These are phyloP conservation scores for Corrigiola litoralis DNA, from an alignment of 179 eudicot species.

Conservation along the genomic window DNA sequence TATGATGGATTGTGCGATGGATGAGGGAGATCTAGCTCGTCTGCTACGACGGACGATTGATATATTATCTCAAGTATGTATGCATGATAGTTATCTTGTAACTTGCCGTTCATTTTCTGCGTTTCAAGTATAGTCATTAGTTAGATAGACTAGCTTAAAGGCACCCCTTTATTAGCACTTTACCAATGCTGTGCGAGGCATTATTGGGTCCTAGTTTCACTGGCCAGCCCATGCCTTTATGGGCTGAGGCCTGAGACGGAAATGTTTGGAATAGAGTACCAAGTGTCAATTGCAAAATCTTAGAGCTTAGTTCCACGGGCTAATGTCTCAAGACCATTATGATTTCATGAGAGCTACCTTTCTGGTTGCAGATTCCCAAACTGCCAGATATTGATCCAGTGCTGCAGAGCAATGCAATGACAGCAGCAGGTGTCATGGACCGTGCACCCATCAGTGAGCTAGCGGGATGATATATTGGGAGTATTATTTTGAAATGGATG, in stretches of 20 bases:
- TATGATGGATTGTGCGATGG: slow-evolving; percentile 99
- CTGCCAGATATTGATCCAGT: slow-evolving; percentile 76
- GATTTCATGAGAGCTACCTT: slow-evolving; percentile 4
- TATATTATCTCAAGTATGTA: slow-evolving; percentile 75
- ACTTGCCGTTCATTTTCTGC: not conserved
- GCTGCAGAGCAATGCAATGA: slow-evolving; percentile 71
- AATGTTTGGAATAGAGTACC: no score
- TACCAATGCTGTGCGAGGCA: no score
- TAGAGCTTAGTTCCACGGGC: not conserved
- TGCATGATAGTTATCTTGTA: not conserved
- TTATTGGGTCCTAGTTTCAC: no score
- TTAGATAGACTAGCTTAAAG: slow-evolving; percentile 1
- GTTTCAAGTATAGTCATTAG: not conserved
- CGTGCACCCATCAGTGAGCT: slow-evolving; percentile 96
- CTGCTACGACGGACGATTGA: slow-evolving; percentile 84
- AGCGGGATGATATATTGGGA: slow-evolving; percentile 51
- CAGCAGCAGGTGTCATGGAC: slow-evolving; percentile 85
- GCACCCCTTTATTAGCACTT: no score
- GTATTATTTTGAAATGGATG: not conserved
- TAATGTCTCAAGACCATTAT: not conserved
- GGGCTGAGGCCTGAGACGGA: no score
- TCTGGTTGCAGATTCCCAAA: slow-evolving; percentile 69
- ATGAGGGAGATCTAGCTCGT: slow-evolving; percentile 97
- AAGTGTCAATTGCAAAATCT: not conserved
- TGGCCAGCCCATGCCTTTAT: no score